Evolutionary conservation across 2,329 filamentous ascomycete genomes (phyloP), one percentile per base, ranked within the genome.

Genomic region (Hypoxylon sp.): DNA sequence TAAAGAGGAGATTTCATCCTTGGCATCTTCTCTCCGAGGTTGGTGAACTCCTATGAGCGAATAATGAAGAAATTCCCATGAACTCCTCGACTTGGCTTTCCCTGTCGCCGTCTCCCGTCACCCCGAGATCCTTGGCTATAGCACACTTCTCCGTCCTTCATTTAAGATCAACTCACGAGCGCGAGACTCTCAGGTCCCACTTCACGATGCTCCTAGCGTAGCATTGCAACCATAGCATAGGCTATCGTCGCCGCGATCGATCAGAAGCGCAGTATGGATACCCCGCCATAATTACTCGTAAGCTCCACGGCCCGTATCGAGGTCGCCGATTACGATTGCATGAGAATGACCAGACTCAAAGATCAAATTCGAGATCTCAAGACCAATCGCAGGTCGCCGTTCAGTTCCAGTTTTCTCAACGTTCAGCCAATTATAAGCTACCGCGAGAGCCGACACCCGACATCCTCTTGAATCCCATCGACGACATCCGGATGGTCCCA

Each of bases 301-400:
- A 12, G 9, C 39, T 61, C 29, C 14, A 45, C 45, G 39, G 39
- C 43, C 11, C 14, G 23, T 7, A 6, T 52, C 11, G 25, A 65
- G 61, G 65, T 68, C 65, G 65, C 48, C 65, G 65, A 68, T 68
- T 68, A 68, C 53, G 37, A 45, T 52, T 50, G 51, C 37, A 46
- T 56, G 45, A 27, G 25, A 47, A 55, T 34, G 19, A 51, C 27
- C 12, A 43, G 50, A 46, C 21, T 30, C 12, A 43, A 48, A 21
- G 21, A 16, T 21, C 46, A n/a, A 34, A 54, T 16, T 16, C 30
- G 19, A 19, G 11, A 19, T 55, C 45, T 27, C 5, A 46, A 27
- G n/a, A 39, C 27, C 39, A 9, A 19, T 53, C 30, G 8, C 21
- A 21, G 43, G 43, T 54, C 53, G 56, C 41, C 29, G 61, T 48